Conservation (phyloP, 306 rosid genomes). For the Glycine tomentella region DNA sequence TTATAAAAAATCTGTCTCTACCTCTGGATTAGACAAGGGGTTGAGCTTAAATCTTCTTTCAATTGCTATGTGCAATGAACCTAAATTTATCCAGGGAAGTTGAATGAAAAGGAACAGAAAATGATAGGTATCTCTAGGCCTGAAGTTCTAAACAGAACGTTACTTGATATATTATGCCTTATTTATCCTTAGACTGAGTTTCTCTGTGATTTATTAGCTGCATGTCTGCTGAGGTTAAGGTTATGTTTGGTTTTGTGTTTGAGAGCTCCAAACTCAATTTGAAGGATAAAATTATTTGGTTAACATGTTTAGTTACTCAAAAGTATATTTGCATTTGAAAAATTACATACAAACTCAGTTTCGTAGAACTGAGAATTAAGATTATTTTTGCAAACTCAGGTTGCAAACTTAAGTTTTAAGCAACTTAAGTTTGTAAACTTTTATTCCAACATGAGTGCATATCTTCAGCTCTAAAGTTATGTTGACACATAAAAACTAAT, state of each 20-base stretch:
- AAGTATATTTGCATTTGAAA: no score
- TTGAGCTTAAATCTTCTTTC: conserved; percentile 9
- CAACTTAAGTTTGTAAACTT: no score
- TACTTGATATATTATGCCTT: not conserved
- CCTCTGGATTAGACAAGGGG: not conserved
- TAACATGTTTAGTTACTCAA: no score
- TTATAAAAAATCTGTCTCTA: not conserved
- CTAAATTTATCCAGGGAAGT: conserved; percentile 33
- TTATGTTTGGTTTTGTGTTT: no score
- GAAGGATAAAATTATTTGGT: no score
- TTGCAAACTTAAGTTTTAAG: no score
- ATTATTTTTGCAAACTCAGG: no score
- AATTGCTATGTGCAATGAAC: not conserved
- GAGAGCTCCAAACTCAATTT: no score
- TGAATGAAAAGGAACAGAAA: conserved; percentile 15
- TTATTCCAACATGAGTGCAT: not conserved
- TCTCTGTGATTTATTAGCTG: not conserved
- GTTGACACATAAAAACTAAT: not conserved
- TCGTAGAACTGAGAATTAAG: no score
- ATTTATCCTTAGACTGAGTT: not conserved
- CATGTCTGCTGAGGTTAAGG: no score
- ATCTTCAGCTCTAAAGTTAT: not conserved
- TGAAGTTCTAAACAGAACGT: not conserved
- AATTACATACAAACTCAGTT: no score
- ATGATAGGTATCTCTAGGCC: conserved; percentile 7